Base-by-base conservation (phyloP, 2,329 filamentous ascomycete species). In the Lecanicillium sp. region DNA sequence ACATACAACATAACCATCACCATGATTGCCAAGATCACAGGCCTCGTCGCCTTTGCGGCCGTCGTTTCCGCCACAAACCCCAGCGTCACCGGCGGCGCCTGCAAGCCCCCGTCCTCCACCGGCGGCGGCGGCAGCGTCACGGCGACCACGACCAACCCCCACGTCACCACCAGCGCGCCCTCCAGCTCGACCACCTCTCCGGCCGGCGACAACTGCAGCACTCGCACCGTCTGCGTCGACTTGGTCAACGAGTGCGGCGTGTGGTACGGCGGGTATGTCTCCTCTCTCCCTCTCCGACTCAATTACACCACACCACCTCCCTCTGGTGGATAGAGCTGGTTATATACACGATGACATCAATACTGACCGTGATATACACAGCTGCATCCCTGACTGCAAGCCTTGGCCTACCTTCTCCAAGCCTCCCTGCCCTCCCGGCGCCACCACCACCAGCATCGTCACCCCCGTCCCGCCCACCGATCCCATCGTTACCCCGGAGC, bases 201-300 rank as follows among this genome's bases (percentile, higher is more conserved):
- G 3, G 29, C 24, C 26, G 27, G 37, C 11, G 53, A 54, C 23
- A 46, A 57, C 43, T 64, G 62, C 50, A 54, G 42, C 24, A 55
- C 52, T 4, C 56, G 56, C 4, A 62, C 49, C 11, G 30, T 61
- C 19, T 63, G 59, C 41, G 45, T 55, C 20, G 55, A 62, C 45
- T 40, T 26, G 0, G 44, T 58, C 27, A 58, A 62, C 38, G 27
- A 53, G 17, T 62, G 60, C 37, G 58, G 58, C 24, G 54, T 57
- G 2, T 40, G 27, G 12, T 62, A 57, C 21, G 54, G 56, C 29
- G 57, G 44, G 58, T 60, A 47, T 48, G 56, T 51, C 32, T 5
- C 27, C 26, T 24, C 23, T 36, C 33, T 11, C 5, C 43, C 17
- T 8, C 44, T 17, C 35, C 44, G 7, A 32, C 33, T n/a, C n/a